phyloP scores from a whole-genome alignment of 2,329 filamentous ascomycete genomes.

The Scedosporium boydii region DNA sequence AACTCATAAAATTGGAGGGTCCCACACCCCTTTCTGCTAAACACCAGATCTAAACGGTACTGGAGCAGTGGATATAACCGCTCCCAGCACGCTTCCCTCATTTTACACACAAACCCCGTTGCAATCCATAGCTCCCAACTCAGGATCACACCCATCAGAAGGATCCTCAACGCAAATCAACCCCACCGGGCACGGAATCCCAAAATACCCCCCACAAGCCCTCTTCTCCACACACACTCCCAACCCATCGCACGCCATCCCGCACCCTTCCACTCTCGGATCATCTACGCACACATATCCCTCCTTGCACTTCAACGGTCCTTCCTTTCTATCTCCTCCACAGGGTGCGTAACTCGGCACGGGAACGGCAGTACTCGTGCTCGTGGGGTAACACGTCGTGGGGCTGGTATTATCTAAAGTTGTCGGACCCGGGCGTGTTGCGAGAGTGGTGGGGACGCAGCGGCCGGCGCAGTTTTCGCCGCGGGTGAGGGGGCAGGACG shows the following conservation, averaged over 20 bases:
- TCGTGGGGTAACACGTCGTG: not conserved
- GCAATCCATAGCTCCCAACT: not conserved
- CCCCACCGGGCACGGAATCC: not conserved
- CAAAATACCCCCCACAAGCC: not conserved
- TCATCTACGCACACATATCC: slow-evolving; percentile 21
- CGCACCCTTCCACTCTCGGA: slow-evolving; percentile 20
- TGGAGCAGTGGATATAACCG: not conserved
- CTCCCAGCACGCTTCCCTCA: not conserved
- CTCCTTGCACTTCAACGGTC: slow-evolving; percentile 11
- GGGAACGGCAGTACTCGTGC: not conserved
- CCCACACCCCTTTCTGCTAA: too few species aligned
- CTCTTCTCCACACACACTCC: slow-evolving; percentile 20
- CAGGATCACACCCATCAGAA: slow-evolving; percentile 1
- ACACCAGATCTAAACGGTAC: too few species aligned
- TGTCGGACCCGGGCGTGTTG: not conserved
- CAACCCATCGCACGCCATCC: slow-evolving; percentile 23
- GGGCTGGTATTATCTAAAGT: not conserved
- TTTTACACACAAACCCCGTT: not conserved
- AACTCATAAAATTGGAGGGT: too few species aligned
- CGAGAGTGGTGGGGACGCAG: slow-evolving; percentile 17
- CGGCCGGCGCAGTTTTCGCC: slow-evolving; percentile 19
- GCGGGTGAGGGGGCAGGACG: slow-evolving; percentile 9
- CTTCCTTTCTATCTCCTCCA: slow-evolving; percentile 17
- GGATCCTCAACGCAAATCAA: slow-evolving; percentile 2
- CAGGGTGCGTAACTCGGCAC: slow-evolving; percentile 14